Conservation (phyloP, 371 early-diverging fungal genomes). For the Circinella umbellata region DNA sequence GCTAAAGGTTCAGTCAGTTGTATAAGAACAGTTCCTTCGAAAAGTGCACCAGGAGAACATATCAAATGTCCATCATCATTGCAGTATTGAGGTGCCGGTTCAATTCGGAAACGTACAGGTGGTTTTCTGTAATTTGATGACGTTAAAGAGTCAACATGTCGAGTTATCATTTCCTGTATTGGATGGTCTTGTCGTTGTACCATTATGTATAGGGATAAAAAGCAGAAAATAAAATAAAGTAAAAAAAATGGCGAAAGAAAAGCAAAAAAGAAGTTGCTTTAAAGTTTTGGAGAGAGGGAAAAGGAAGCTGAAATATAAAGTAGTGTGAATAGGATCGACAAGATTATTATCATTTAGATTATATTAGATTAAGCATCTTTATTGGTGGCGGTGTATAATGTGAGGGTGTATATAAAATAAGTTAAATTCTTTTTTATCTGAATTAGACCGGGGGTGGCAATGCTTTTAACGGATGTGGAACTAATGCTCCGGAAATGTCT, state of each 20-base stretch:
- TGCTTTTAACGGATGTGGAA: constrained; percentile 61
- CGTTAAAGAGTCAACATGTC: constrained; percentile 11
- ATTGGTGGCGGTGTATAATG: constrained; percentile 6
- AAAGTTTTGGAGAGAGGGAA: neutral
- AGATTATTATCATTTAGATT: constrained; percentile 1
- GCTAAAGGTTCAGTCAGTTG: constrained; percentile 32
- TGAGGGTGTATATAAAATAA: neutral
- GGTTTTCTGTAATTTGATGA: constrained; percentile 17
- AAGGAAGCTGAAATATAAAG: neutral
- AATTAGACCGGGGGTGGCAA: constrained; percentile 29
- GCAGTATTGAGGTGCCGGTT: constrained; percentile 15
- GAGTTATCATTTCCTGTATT: neutral
- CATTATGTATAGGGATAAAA: neutral
- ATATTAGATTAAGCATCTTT: constrained; percentile 6
- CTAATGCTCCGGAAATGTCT: constrained; percentile 56
- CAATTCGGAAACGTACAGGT: constrained; percentile 22
- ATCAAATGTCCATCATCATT: constrained; percentile 17
- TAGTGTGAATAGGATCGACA: neutral
- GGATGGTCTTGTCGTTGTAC: neutral
- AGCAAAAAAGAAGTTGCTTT: neutral
- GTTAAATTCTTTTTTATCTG: no score
- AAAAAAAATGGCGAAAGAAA: neutral
- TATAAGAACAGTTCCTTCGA: constrained; percentile 37
- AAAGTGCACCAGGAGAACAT: constrained; percentile 39
- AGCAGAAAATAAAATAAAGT: neutral